Conservation (phyloP, 2,329 filamentous ascomycete species). For the Aspergillus niger region DNA sequence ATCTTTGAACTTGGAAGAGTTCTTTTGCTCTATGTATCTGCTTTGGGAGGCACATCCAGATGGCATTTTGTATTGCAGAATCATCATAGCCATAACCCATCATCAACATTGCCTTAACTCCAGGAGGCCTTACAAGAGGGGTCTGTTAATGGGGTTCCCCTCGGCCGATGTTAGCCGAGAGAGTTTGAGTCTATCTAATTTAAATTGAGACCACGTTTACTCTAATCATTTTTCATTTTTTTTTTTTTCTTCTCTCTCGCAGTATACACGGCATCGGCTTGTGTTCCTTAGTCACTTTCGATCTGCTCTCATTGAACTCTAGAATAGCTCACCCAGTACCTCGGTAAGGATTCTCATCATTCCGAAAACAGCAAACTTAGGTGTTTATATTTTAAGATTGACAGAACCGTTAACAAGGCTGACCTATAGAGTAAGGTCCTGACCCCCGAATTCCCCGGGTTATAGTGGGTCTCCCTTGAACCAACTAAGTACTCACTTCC, state of each 20-base stretch:
- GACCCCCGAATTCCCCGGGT: background rate
- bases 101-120: too few species aligned
- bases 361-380: background rate
- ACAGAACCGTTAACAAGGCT: background rate
- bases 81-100: too few species aligned
- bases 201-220: background rate
- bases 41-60: too few species aligned
- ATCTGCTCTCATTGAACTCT: too few species aligned
- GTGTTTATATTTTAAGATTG: background rate
- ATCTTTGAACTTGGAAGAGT: too few species aligned
- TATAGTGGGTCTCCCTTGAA: background rate
- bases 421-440: background rate
- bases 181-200: background rate
- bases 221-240: background rate
- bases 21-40: too few species aligned
- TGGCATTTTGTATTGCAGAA: too few species aligned
- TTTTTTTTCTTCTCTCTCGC: background rate
- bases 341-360: background rate
- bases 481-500: constrained; percentile 4
- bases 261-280: background rate
- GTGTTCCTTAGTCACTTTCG: background rate
- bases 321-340: background rate
- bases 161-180: constrained; percentile 4
- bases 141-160: background rate
- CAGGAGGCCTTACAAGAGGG: background rate